Base-by-base conservation (phyloP, 2,329 filamentous ascomycete genomes). In the Xenoacremonium recifei region DNA sequence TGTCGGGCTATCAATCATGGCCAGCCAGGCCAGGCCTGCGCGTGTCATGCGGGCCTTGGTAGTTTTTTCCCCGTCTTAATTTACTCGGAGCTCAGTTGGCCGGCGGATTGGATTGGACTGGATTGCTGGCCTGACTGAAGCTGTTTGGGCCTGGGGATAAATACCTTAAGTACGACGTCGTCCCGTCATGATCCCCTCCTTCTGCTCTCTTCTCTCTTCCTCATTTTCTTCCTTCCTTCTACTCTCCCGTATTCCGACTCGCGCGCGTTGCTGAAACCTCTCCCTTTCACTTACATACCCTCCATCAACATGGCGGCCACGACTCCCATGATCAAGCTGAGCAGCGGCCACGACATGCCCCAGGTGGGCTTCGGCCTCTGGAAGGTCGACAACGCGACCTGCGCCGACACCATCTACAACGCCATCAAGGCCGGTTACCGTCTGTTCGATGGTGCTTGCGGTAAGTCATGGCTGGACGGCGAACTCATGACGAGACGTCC, bases 311-410 rank as follows among this genome's bases (percentile, higher is more conserved):
- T 69, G 58, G 64, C 71, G 42, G 39, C 48, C 21, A 50, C 59
- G 35, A 52, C 61, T 19, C 61, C 63, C 37, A 78, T 67, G 45
- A 70, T 84, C 64, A 84, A 82, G 70, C 77, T 85, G 49, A 83
- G 71, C 68, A 81, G 73, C 66, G 80, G 82, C 67, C 61, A 77
- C 56, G 73, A 85, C 57, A 88, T 88, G 85, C 85, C 84, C 60
- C 79, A 84, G 64, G 83, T 88, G 52, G 85, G 85, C 66, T 87
- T 87, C 63, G 85, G 85, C 45, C 77, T 92, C 54, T 93, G 88
- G 88, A 93, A 93, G 73, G 85, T 93, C 51, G 80, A 81, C 65
- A 86, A 85, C 54, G 77, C 80, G 40, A 82, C 80, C 41, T 83
- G 79, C 61, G 82, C 87, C 57, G 86, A 92, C 57, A 80, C 79